Evolutionary conservation across 2,329 filamentous ascomycete genomes (phyloP).

Genomic region (Colletotrichum spinosum): DNA sequence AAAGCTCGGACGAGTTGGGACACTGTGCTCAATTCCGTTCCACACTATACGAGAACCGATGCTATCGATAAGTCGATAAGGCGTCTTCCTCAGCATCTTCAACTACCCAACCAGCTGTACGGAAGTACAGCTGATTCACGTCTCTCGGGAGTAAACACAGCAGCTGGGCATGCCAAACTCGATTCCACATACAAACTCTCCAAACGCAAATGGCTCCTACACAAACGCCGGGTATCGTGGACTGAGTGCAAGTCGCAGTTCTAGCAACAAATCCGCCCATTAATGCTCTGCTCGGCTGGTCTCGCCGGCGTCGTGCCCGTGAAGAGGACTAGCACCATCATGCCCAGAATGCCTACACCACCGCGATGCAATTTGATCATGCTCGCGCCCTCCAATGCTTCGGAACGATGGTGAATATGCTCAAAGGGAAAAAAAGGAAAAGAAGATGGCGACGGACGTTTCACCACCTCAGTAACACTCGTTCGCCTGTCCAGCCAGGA

Average conservation of each 20-base stretch:
- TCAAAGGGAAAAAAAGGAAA: neutral
- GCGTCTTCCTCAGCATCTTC: no score
- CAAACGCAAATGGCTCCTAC: slow-evolving; percentile 2
- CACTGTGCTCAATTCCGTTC: no score
- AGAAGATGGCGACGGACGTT: neutral
- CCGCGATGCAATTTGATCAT: slow-evolving; percentile 27
- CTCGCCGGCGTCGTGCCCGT: slow-evolving; percentile 12
- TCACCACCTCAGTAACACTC: slow-evolving; percentile 10
- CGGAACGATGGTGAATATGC: neutral
- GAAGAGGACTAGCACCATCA: slow-evolving; percentile 1
- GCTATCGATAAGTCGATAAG: no score
- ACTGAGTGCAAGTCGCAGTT: slow-evolving; percentile 14
- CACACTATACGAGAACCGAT: no score
- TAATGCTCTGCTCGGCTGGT: neutral
- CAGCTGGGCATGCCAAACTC: neutral
- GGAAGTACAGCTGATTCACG: no score
- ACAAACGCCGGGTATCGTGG: slow-evolving; percentile 32
- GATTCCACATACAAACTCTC: neutral
- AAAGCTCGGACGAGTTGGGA: no score
- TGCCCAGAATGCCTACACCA: slow-evolving; percentile 24
- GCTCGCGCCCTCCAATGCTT: slow-evolving; percentile 4
- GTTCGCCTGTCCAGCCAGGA: slow-evolving; percentile 17
- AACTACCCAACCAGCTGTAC: no score
- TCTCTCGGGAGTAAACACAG: no score
- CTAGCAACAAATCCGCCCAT: slow-evolving; percentile 17